These are phyloP conservation scores for Albatrellus ellisii DNA, from an alignment of 768 basidiomycete species.

Conservation along the genomic window DNA sequence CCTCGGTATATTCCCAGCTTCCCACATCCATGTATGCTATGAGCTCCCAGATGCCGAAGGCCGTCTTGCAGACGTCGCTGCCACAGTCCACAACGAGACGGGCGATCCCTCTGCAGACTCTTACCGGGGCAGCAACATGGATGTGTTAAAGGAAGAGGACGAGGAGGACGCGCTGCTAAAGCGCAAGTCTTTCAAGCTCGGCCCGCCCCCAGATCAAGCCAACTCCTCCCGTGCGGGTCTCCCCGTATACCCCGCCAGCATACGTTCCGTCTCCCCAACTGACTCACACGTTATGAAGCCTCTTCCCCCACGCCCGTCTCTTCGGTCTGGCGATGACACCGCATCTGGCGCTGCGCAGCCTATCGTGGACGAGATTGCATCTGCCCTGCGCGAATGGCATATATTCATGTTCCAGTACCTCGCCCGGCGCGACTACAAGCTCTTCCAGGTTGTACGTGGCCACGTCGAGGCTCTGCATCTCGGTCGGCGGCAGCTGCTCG, in stretches of 20 bases:
- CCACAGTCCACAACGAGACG: slow-evolving; percentile 30
- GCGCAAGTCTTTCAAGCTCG: slow-evolving; percentile 58
- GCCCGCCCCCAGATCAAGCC: slow-evolving; percentile 63
- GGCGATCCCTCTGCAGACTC: slow-evolving; percentile 26
- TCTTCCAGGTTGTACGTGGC: slow-evolving; percentile 75
- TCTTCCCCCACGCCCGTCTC: slow-evolving; percentile 81
- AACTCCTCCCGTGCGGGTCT: slow-evolving; percentile 59
- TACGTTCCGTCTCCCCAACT: slow-evolving; percentile 51
- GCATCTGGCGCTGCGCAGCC: slow-evolving; percentile 72
- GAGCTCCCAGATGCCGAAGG: slow-evolving; percentile 82
- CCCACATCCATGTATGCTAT: slow-evolving; percentile 79
- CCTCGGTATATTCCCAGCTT: slow-evolving; percentile 89
- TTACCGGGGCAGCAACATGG: slow-evolving; percentile 32
- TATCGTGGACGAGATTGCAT: slow-evolving; percentile 94
- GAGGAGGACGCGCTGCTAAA: slow-evolving; percentile 35
- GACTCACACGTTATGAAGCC: slow-evolving; percentile 58
- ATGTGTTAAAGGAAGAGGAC: slow-evolving; percentile 50
- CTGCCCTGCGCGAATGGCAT: slow-evolving; percentile 94
- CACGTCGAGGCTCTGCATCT: slow-evolving; percentile 88
- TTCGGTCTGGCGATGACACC: slow-evolving; percentile 93
- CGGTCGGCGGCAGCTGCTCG: slow-evolving; percentile 82
- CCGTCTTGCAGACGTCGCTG: slow-evolving; percentile 63
- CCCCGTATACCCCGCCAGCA: slow-evolving; percentile 59
- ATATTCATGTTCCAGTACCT: slow-evolving; percentile 86
- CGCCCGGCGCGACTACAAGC: slow-evolving; percentile 74